phyloP scores from a whole-genome alignment of 768 basidiomycete genomes.

The Mycena latifolia region DNA sequence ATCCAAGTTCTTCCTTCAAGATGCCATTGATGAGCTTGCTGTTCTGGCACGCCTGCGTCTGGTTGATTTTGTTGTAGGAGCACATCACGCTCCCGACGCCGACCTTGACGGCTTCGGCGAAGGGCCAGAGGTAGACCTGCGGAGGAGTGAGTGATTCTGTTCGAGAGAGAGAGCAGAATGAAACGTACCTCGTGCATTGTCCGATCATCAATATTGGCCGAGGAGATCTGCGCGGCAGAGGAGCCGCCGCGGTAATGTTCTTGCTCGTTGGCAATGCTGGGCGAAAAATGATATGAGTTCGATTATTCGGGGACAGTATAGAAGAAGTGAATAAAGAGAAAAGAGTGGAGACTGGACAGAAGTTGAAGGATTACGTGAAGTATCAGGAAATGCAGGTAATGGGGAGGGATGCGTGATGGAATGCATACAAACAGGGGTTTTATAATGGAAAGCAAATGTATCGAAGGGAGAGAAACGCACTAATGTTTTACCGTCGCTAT shows the following conservation, averaged over 20 bases:
- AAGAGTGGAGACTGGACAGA: too few species aligned
- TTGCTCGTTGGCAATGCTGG: constrained; percentile 41
- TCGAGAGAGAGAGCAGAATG: too few species aligned
- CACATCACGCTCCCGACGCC: constrained; percentile 49
- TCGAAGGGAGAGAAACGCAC: constrained; percentile 19
- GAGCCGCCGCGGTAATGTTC: constrained; percentile 40
- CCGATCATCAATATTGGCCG: constrained; percentile 56
- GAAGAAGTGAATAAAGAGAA: too few species aligned
- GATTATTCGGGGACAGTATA: too few species aligned
- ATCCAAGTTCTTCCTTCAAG: constrained; percentile 62
- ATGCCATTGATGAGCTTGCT: constrained; percentile 54
- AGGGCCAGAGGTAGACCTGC: constrained; percentile 43
- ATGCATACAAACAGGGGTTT: constrained; percentile 49
- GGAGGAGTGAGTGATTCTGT: too few species aligned
- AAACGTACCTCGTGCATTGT: constrained; percentile 52
- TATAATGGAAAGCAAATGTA: too few species aligned
- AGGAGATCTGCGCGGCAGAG: constrained; percentile 22
- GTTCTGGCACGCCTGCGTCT: constrained; percentile 63
- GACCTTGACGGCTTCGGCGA: constrained; percentile 45
- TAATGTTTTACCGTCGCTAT: constrained; percentile 54
- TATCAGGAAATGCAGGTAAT: too few species aligned
- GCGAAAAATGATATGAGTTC: too few species aligned
- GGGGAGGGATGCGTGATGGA: too few species aligned
- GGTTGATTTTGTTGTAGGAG: constrained; percentile 49
- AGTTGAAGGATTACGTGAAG: too few species aligned